Evolutionary conservation across 345 rosid species (phyloP).

Genomic region (Murraya koenigii): DNA sequence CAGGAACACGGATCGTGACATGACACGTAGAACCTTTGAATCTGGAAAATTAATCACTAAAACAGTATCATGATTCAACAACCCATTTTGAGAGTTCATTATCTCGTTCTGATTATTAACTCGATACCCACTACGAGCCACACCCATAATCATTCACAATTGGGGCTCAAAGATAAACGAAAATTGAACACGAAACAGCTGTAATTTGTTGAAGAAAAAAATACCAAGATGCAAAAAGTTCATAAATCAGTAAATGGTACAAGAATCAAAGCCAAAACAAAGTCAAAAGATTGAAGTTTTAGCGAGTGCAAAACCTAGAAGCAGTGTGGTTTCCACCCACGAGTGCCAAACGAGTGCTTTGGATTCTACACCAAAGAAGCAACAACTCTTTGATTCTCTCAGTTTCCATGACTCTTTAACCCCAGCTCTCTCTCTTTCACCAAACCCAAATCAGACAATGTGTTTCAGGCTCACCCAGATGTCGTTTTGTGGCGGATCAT

Average conservation of each 20-base stretch:
- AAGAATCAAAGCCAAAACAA: slow-evolving; percentile 5
- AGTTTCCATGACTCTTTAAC: slow-evolving; percentile 30
- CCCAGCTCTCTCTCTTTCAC: not conserved
- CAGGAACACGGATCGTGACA: slow-evolving; percentile 47
- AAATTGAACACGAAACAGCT: slow-evolving; percentile 10
- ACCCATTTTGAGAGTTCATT: slow-evolving; percentile 19
- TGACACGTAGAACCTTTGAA: slow-evolving; percentile 31
- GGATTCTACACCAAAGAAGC: slow-evolving; percentile 38
- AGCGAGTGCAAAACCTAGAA: slow-evolving; percentile 58
- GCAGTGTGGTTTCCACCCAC: slow-evolving; percentile 73
- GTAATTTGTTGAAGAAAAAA: not conserved
- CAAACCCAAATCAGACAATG: slow-evolving; percentile 13
- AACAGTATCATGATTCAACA: slow-evolving; percentile 20
- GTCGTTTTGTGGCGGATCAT: not conserved
- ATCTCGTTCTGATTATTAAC: slow-evolving; percentile 14
- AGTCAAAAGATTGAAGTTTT: slow-evolving; percentile 9
- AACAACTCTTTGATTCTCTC: slow-evolving; percentile 43
- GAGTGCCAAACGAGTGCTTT: slow-evolving; percentile 40
- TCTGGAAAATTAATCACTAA: slow-evolving; percentile 43
- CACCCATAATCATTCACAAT: slow-evolving; percentile 19
- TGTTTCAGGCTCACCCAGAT: slow-evolving; percentile 7
- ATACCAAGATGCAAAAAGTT: slow-evolving; percentile 16
- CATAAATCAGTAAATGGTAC: not conserved
- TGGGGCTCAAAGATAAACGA: not conserved
- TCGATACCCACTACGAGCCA: slow-evolving; percentile 15